Evolutionary conservation across 2,329 filamentous ascomycete species (phyloP).

Genomic region (Didymosphaeria variabile): DNA sequence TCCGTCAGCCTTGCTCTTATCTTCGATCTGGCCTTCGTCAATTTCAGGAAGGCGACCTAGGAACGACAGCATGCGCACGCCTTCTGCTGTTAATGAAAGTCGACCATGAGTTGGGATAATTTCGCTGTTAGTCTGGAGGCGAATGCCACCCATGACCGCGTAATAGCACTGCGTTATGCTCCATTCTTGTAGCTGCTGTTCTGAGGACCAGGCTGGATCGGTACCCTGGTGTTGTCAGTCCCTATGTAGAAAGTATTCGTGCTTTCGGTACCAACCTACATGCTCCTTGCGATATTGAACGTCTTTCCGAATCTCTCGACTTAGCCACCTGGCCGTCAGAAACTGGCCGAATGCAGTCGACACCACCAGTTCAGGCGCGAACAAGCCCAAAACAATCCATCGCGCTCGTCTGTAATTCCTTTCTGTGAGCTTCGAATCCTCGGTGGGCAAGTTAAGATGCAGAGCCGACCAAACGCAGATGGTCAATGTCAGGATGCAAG

Average conservation of each 20-base stretch:
- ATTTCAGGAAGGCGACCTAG: slow-evolving; percentile 29
- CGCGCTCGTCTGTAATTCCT: slow-evolving; percentile 25
- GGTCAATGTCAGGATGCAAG: slow-evolving; percentile 31
- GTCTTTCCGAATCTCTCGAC: slow-evolving; percentile 28
- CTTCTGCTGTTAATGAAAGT: slow-evolving; percentile 32
- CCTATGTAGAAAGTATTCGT: background rate
- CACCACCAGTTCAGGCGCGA: slow-evolving; percentile 37
- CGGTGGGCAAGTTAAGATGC: slow-evolving; percentile 34
- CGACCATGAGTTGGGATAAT: slow-evolving; percentile 17
- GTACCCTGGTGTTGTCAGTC: slow-evolving; percentile 17
- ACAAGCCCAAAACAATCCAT: slow-evolving; percentile 34
- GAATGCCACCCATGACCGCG: slow-evolving; percentile 35
- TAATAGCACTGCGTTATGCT: slow-evolving; percentile 33
- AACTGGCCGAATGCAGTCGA: slow-evolving; percentile 36
- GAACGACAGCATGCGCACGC: slow-evolving; percentile 33
- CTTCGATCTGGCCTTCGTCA: slow-evolving; percentile 25
- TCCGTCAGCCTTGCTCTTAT: slow-evolving; percentile 39
- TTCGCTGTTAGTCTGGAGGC: slow-evolving; percentile 24
- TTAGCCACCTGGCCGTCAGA: slow-evolving; percentile 31
- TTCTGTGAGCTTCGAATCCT: slow-evolving; percentile 25
- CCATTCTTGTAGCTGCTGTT: slow-evolving; percentile 29
- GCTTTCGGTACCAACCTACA: slow-evolving; percentile 1
- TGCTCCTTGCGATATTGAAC: slow-evolving; percentile 24
- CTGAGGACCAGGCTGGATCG: slow-evolving; percentile 12
- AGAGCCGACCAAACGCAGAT: slow-evolving; percentile 37